Evolutionary conservation across 176 grass and related monocot species (phyloP), one percentile per base, ranked within the genome.

Genomic region (Eremochloa ophiuroides): DNA sequence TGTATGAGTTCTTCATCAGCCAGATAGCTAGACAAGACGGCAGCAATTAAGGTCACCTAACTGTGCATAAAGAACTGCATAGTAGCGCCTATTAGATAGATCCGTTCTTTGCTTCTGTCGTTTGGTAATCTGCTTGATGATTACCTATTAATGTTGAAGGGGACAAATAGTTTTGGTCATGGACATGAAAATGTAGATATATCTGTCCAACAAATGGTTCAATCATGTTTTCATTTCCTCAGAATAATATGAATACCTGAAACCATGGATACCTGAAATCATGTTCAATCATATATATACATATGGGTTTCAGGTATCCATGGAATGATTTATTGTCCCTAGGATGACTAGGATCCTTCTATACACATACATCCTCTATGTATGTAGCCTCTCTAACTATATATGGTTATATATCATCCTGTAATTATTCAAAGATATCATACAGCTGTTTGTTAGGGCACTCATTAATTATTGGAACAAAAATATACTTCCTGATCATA

Each of bases 291-390:
- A n/a, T 47, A 65, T 6, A 17, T 26, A 43, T 6, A 51, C 7
- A 44, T 83, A 73, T 78, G 66, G 23, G n/a, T 13, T 10, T 11
- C 41, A 34, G 13, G 34, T 76, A 68, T 73, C 66, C 28, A 38
- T 38, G 26, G 43, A 66, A 83, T 80, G 71, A 81, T 85, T 55
- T 75, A 20, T 61, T 81, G 71, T 81, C 71, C 34, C 41, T 7
- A 17, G 13, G 71, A 70, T 70, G 70, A 53, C n/a, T 80, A 88
- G 76, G 70, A 84, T 84, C 83, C 83, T 79, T 72, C 29, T 30
- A 62, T 44, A 15, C 59, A 73, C 39, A 46, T 28, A 62, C n/a
- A n/a, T 17, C 40, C 47, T 23, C n/a, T n/a, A n/a, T n/a, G 41
- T 69, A 84, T 62, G 59, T 51, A 69, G 62, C 62, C 84, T 68